Percentiles rank a stretch among this genome's conserved stretches.
Evolutionary conservation across 2,329 filamentous ascomycete genomes (phyloP).

Genomic region (Camptophora hylomeconis): DNA sequence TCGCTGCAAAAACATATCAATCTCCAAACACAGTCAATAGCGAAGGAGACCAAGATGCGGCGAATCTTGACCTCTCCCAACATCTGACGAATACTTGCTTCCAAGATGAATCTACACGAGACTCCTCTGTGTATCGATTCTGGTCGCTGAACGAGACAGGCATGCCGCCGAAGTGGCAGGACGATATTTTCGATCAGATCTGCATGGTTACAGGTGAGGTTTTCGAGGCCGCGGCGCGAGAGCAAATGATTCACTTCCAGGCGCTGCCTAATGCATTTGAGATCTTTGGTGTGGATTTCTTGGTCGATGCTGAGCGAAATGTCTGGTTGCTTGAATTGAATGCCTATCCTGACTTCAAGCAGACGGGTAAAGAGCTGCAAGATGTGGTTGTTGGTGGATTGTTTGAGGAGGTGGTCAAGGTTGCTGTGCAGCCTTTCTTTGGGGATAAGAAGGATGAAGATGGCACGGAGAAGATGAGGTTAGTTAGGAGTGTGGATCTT

Average conservation of each 20-base stretch:
- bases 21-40: constrained; percentile 34
- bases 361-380: constrained; percentile 67
- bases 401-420: constrained; percentile 58
- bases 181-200: constrained; percentile 60
- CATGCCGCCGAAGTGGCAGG: constrained; percentile 34
- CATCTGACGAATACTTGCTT: constrained; percentile 96
- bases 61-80: constrained; percentile 46
- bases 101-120: constrained; percentile 43
- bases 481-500: constrained; percentile 29
- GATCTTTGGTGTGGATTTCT: constrained; percentile 79
- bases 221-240: constrained; percentile 74
- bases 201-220: constrained; percentile 58
- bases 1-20: constrained; percentile 62
- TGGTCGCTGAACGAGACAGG: constrained; percentile 47
- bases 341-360: constrained; percentile 88
- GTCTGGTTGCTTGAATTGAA: constrained; percentile 84
- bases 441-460: constrained; percentile 18
- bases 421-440: constrained; percentile 59
- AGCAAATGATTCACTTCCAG: constrained; percentile 85
- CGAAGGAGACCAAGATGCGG: constrained; percentile 26
- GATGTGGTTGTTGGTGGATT: constrained; percentile 57
- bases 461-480: constrained; percentile 21
- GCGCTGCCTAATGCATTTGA: constrained; percentile 81
- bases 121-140: constrained; percentile 54
- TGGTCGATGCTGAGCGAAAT: constrained; percentile 54